phyloP scores from a whole-genome alignment of 768 basidiomycete genomes.

The Clitopilus passeckerianus region DNA sequence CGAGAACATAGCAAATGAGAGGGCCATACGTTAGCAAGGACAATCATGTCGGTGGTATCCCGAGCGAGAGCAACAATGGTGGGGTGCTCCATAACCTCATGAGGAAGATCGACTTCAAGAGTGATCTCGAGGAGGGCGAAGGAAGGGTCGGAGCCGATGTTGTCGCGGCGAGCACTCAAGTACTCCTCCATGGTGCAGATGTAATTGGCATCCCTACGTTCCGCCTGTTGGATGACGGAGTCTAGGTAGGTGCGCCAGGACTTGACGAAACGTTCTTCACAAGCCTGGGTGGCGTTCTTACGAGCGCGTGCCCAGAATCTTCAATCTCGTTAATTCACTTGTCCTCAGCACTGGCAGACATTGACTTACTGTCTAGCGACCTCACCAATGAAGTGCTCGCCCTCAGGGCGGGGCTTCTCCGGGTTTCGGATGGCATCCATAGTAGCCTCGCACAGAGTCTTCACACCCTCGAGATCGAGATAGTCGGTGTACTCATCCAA shows the following conservation, averaged over 20 bases:
- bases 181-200: slow-evolving; percentile 48
- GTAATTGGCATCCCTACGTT: slow-evolving; percentile 29
- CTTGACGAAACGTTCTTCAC: slow-evolving; percentile 27
- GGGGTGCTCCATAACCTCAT: slow-evolving; percentile 48
- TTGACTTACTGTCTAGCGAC: slow-evolving; percentile 22
- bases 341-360: not conserved
- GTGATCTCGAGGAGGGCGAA: slow-evolving; percentile 48
- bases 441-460: slow-evolving; percentile 13
- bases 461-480: slow-evolving; percentile 13
- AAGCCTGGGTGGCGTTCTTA: not conserved
- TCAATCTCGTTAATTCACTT: not conserved
- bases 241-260: slow-evolving; percentile 36
- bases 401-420: slow-evolving; percentile 16
- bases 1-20: slow-evolving; percentile 5
- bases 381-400: slow-evolving; percentile 23
- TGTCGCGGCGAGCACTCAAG: slow-evolving; percentile 46
- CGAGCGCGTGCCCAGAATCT: not conserved
- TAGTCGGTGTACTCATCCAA: slow-evolving; percentile 26
- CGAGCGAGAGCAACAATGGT: slow-evolving; percentile 39
- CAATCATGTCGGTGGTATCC: slow-evolving; percentile 46
- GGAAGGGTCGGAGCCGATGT: slow-evolving; percentile 46
- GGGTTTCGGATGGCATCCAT: slow-evolving; percentile 24
- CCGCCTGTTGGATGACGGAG: slow-evolving; percentile 36
- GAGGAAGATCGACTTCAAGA: slow-evolving; percentile 45
- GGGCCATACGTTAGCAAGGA: slow-evolving; percentile 16